Evolutionary conservation across 352 stramenopile genomes (phyloP).

Genomic region (Lagenidium sp.): DNA sequence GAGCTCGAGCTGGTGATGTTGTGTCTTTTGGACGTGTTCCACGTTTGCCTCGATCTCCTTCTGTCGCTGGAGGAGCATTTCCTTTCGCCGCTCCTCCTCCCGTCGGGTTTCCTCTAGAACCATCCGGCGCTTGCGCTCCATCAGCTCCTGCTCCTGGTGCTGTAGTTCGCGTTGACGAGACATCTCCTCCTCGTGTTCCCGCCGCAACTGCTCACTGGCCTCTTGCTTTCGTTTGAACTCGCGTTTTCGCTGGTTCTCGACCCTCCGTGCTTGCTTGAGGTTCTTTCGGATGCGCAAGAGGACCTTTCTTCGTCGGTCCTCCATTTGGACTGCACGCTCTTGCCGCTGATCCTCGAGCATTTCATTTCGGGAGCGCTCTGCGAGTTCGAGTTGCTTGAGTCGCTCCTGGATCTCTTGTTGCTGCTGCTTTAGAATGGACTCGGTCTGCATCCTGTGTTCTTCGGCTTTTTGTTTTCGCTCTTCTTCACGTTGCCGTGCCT

Average conservation of each 20-base stretch:
- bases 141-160: conserved; percentile 55
- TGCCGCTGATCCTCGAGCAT: conserved; percentile 67
- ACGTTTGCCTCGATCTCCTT: conserved; percentile 64
- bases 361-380: conserved; percentile 51
- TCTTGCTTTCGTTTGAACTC: conserved; percentile 58
- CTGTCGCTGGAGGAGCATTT: conserved; percentile 51
- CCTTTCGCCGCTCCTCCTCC: conserved; percentile 75
- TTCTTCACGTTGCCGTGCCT: conserved; percentile 58
- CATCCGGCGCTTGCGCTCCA: conserved; percentile 61
- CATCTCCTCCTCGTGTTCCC: conserved; percentile 55
- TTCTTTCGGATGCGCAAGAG: conserved; percentile 61
- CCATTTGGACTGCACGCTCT: conserved; percentile 54
- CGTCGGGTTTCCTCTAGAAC: conserved; percentile 53
- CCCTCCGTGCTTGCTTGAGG: conserved; percentile 44
- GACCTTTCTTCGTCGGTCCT: conserved; percentile 47
- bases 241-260: conserved; percentile 52
- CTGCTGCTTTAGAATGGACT: conserved; percentile 45
- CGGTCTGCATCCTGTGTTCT: conserved; percentile 52
- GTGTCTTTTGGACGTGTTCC: conserved; percentile 51
- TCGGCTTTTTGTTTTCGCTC: conserved; percentile 68
- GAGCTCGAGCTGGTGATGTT: conserved; percentile 62
- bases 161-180: conserved; percentile 38
- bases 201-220: conserved; percentile 38
- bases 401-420: conserved; percentile 56
- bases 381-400: conserved; percentile 47